These are phyloP conservation scores for Rhododendron williamsianum DNA, from an alignment of 148 eudicot genomes.

Conservation along the genomic window DNA sequence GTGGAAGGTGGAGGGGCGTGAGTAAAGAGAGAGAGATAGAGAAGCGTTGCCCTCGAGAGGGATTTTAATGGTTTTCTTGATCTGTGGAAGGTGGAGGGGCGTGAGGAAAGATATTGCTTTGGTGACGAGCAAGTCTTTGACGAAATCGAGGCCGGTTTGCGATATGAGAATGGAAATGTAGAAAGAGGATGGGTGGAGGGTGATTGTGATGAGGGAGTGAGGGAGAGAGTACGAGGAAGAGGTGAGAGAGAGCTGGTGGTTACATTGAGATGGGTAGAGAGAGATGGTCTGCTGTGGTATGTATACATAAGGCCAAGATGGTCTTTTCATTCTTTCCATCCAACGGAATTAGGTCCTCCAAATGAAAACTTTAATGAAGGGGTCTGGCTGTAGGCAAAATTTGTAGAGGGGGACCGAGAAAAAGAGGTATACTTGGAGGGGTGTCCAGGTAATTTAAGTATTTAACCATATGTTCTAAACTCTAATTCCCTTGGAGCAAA, in stretches of 20 bases:
- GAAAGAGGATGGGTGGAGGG: conserved; percentile 16
- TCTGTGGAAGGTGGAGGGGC: conserved; percentile 53
- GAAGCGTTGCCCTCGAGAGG: conserved; percentile 50
- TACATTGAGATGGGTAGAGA: conserved; percentile 5
- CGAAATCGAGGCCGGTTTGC: conserved; percentile 73
- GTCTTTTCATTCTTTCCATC: no score
- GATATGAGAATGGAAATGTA: conserved; percentile 60
- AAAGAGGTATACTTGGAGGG: no score
- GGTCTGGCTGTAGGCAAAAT: no score
- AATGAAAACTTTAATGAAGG: no score
- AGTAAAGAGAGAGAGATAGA: conserved; percentile 29
- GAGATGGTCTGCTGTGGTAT: neutral
- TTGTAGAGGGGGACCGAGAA: no score
- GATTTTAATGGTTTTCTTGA: conserved; percentile 50
- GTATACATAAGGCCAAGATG: no score
- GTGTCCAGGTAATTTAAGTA: no score
- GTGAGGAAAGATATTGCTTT: conserved; percentile 66
- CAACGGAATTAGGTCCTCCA: no score
- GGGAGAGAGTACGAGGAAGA: neutral
- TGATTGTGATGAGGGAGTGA: neutral
- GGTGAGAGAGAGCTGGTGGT: neutral
- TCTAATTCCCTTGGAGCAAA: no score
- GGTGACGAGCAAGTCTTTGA: conserved; percentile 55
- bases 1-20: conserved; percentile 55
- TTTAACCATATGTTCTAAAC: no score